phyloP scores from a whole-genome alignment of 768 basidiomycete genomes.

The Boletus edulis region DNA sequence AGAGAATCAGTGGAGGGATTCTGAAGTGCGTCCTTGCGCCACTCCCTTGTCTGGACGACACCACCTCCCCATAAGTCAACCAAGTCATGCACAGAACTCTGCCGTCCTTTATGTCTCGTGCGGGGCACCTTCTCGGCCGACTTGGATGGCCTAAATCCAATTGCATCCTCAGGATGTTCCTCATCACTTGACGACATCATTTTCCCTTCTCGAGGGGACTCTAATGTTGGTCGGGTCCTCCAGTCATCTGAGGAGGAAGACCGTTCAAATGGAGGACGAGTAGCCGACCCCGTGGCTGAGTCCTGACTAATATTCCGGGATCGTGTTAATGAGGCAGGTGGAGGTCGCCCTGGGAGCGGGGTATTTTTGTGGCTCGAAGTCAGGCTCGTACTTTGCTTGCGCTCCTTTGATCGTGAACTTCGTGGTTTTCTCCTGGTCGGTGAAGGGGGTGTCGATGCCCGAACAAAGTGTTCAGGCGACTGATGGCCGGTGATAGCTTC shows the following conservation, averaged over 20 bases:
- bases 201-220: conserved; percentile 25
- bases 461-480: conserved; percentile 2
- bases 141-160: conserved; percentile 25
- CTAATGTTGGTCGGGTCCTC: conserved; percentile 39
- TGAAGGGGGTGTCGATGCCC: conserved; percentile 17
- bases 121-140: conserved; percentile 23
- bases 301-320: conserved; percentile 11
- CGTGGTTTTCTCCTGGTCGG: conserved; percentile 17
- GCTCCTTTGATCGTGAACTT: conserved; percentile 38
- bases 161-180: conserved; percentile 49
- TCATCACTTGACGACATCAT: conserved; percentile 56
- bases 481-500: conserved; percentile 32
- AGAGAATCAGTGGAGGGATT: conserved; percentile 17
- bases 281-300: not conserved
- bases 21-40: conserved; percentile 27
- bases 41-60: conserved; percentile 41
- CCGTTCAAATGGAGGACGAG: conserved; percentile 12
- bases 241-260: conserved; percentile 45
- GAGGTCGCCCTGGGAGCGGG: conserved; percentile 1
- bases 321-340: conserved; percentile 2
- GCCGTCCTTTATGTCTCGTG: conserved; percentile 46
- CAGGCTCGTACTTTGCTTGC: conserved; percentile 11
- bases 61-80: conserved; percentile 77
- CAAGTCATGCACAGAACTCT: conserved; percentile 82
- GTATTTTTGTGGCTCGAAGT: conserved; percentile 9